These are phyloP conservation scores for Brachypodium distachyon DNA, from an alignment of 202 grass and related monocot genomes.

Conservation along the genomic window DNA sequence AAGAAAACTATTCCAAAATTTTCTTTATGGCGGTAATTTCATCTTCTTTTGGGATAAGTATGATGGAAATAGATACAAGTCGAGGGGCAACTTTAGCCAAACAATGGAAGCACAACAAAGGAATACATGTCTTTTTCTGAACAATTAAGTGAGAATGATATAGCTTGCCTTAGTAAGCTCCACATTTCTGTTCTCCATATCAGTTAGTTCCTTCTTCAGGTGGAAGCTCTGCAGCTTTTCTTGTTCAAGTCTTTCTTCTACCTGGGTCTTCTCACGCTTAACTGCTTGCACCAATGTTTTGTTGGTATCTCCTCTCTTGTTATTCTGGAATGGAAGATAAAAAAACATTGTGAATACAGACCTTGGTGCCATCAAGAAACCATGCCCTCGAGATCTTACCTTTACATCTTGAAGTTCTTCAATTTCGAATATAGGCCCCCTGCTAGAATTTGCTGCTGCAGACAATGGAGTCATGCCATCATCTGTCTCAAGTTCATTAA, in stretches of 20 bases:
- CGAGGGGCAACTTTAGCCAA: neutral
- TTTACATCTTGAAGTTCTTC: slow-evolving; percentile 53
- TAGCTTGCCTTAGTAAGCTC: slow-evolving; percentile 58
- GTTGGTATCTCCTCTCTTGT: slow-evolving; percentile 21
- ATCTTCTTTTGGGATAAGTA: neutral
- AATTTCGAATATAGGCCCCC: slow-evolving; percentile 51
- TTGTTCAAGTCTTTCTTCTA: slow-evolving; percentile 44
- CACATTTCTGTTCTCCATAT: slow-evolving; percentile 36
- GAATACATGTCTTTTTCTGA: neutral
- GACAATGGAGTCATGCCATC: slow-evolving; percentile 15
- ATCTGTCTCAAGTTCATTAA: slow-evolving; percentile 22
- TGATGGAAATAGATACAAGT: neutral
- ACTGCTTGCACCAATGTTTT: slow-evolving; percentile 25
- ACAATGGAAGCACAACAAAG: neutral
- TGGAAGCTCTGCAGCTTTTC: slow-evolving; percentile 36
- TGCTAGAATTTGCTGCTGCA: slow-evolving; percentile 29
- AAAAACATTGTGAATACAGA: neutral
- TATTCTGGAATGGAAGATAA: slow-evolving; percentile 18
- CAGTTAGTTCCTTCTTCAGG: slow-evolving; percentile 47
- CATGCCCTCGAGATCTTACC: slow-evolving; percentile 19
- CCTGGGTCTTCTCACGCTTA: slow-evolving; percentile 29
- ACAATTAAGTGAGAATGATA: neutral
- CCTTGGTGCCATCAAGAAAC: neutral
- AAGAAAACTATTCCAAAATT: neutral
- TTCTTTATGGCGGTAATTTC: neutral